phyloP scores from a whole-genome alignment of 169 alveolate genomes.

The Cyclospora cayetanensis region DNA sequence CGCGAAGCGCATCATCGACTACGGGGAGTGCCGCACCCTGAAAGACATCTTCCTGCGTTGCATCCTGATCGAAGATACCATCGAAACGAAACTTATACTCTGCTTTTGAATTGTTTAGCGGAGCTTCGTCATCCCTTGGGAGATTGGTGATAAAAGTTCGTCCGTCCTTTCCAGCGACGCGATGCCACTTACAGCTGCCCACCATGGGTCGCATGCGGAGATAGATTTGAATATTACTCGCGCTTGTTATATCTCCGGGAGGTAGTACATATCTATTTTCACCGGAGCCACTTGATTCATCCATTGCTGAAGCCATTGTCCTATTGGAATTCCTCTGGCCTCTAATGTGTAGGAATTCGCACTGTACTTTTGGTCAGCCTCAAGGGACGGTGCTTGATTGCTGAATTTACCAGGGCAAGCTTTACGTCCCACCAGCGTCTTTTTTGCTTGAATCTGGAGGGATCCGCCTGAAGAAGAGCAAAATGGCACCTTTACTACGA shows the following conservation, averaged over 20 bases:
- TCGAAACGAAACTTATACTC: conserved; percentile 82
- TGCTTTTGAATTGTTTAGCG: conserved; percentile 76
- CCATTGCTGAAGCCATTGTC: background rate
- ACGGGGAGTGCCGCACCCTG: conserved; percentile 81
- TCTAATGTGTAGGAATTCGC: no score
- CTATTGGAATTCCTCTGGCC: no score
- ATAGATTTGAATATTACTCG: conserved; percentile 59
- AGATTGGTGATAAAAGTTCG: background rate
- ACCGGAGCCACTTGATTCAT: background rate
- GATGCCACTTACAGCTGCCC: conserved; percentile 1
- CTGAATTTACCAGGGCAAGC: no score
- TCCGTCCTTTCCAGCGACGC: background rate
- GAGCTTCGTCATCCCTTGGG: background rate
- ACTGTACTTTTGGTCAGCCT: no score
- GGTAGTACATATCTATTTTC: no score
- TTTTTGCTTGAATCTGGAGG: no score
- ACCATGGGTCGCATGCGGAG: conserved; percentile 70
- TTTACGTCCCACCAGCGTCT: no score
- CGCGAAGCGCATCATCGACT: conserved; percentile 71
- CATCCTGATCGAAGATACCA: conserved; percentile 79
- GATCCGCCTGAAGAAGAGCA: no score
- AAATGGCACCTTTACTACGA: no score
- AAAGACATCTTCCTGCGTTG: conserved; percentile 88
- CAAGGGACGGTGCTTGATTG: no score
- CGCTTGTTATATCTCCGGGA: no score